Percentiles rank a stretch among this genome's conserved stretches.
phyloP scores from a whole-genome alignment of 805 yeast species.

The Candida quercuum region DNA sequence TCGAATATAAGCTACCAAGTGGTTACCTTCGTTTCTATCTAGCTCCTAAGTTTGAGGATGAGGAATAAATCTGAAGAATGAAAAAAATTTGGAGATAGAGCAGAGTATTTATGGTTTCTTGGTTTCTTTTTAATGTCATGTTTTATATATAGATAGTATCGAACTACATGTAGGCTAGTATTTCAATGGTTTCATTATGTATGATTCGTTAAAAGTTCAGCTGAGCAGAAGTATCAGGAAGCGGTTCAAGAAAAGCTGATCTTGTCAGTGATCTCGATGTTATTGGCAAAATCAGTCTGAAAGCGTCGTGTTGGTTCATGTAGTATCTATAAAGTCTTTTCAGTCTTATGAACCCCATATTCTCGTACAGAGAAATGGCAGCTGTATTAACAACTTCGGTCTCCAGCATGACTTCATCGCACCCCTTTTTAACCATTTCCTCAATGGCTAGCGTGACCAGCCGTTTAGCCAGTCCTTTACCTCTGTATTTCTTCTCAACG shows the following conservation, averaged over 20 bases:
- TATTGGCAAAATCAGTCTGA: constrained; percentile 75
- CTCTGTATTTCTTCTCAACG: constrained; percentile 65
- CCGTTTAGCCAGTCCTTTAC: constrained; percentile 74
- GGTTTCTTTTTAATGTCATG: too few relatives aligned
- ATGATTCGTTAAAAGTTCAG: neutral
- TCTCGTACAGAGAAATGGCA: constrained; percentile 66
- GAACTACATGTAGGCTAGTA: too few relatives aligned
- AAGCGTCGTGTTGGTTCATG: constrained; percentile 90
- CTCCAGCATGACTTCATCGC: constrained; percentile 91
- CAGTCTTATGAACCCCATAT: constrained; percentile 67
- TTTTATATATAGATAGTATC: too few relatives aligned
- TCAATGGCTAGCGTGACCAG: constrained; percentile 60
- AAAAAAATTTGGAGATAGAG: neutral
- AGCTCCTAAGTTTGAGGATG: constrained; percentile 97
- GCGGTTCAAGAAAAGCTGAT: constrained; percentile 43
- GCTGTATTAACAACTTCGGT: constrained; percentile 80
- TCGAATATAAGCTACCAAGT: constrained; percentile 85
- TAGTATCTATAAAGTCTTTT: constrained; percentile 84
- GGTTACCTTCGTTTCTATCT: constrained; percentile 93
- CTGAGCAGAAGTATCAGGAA: neutral
- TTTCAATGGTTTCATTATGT: neutral
- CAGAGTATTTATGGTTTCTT: too few relatives aligned
- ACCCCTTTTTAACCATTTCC: constrained; percentile 55
- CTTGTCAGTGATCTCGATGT: constrained; percentile 52
- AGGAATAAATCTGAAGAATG: constrained; percentile 39